phyloP scores from a whole-genome alignment of 306 rosid genomes.

The Crotalaria pallida region DNA sequence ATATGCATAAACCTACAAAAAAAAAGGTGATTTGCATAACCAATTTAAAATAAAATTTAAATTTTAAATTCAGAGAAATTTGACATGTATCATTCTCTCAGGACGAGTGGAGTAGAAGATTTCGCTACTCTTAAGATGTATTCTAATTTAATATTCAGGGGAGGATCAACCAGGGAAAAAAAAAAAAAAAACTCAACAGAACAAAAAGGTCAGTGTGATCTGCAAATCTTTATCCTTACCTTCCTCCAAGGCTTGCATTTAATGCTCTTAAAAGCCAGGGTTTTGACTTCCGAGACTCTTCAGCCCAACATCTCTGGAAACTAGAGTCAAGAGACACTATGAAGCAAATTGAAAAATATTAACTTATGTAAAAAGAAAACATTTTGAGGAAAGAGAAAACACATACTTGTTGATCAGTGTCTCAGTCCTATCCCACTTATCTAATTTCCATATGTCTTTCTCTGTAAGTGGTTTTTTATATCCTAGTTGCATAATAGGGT shows the following conservation, averaged over 20 bases:
- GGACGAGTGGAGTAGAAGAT: background rate
- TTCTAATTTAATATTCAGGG: background rate
- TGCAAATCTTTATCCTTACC: slow-evolving; percentile 41
- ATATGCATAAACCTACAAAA: too few relatives aligned
- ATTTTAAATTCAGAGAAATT: background rate
- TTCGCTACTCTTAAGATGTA: background rate
- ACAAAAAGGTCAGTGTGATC: background rate
- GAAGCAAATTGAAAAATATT: slow-evolving; percentile 1
- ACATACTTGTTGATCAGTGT: slow-evolving; percentile 55
- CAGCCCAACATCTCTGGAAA: slow-evolving; percentile 76
- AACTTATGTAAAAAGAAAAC: background rate
- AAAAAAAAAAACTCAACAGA: background rate
- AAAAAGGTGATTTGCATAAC: too few relatives aligned
- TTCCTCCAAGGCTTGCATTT: slow-evolving; percentile 78
- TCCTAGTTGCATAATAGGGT: slow-evolving; percentile 73
- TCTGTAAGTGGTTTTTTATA: slow-evolving; percentile 79
- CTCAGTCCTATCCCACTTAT: slow-evolving; percentile 85
- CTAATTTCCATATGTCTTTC: slow-evolving; percentile 91
- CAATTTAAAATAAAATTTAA: too few relatives aligned
- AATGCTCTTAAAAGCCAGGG: slow-evolving; percentile 96
- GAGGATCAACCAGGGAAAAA: background rate
- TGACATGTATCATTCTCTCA: background rate
- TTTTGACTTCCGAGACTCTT: slow-evolving; percentile 69
- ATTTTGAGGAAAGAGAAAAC: slow-evolving; percentile 7
- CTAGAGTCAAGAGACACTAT: slow-evolving; percentile 36